These are phyloP conservation scores for Candida gorgasii DNA, from an alignment of 805 yeast species.

Conservation along the genomic window DNA sequence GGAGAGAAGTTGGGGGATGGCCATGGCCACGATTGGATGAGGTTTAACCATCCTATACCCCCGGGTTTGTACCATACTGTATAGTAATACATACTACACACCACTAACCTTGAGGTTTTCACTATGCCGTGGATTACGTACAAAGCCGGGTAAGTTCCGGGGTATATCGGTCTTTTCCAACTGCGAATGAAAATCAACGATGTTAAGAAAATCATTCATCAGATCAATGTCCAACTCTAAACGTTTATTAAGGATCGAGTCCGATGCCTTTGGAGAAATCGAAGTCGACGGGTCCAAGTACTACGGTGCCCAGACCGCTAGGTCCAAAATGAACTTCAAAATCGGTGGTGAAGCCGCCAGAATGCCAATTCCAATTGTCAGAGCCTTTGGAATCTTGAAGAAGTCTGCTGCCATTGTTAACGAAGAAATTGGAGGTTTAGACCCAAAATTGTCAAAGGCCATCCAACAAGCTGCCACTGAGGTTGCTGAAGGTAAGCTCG, in stretches of 20 bases:
- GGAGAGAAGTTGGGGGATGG: slow-evolving; percentile 27
- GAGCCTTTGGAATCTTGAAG: slow-evolving; percentile 91
- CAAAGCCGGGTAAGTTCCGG: too few relatives aligned
- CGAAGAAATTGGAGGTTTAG: slow-evolving; percentile 73
- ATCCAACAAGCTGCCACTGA: slow-evolving; percentile 95
- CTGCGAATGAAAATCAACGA: slow-evolving; percentile 10
- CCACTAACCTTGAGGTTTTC: too few relatives aligned
- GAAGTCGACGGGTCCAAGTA: slow-evolving; percentile 84
- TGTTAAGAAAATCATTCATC: slow-evolving; percentile 28
- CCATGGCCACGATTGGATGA: slow-evolving; percentile 34
- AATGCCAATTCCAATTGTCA: slow-evolving; percentile 88
- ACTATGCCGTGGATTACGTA: too few relatives aligned
- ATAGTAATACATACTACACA: too few relatives aligned
- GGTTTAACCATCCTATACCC: too few relatives aligned
- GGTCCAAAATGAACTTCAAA: slow-evolving; percentile 91
- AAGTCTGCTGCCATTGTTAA: slow-evolving; percentile 94
- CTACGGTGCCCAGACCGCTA: slow-evolving; percentile 98
- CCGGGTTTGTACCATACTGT: too few relatives aligned
- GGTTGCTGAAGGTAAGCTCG: slow-evolving; percentile 87
- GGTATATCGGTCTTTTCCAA: slow-evolving; percentile 1
- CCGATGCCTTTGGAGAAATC: slow-evolving; percentile 96
- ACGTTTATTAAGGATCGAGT: slow-evolving; percentile 61
- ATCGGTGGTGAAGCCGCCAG: slow-evolving; percentile 91
- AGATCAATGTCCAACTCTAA: slow-evolving; percentile 34
- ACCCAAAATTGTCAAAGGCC: slow-evolving; percentile 79